phyloP scores from a whole-genome alignment of 2,329 filamentous ascomycete genomes.

The Mollisia scopiformis region DNA sequence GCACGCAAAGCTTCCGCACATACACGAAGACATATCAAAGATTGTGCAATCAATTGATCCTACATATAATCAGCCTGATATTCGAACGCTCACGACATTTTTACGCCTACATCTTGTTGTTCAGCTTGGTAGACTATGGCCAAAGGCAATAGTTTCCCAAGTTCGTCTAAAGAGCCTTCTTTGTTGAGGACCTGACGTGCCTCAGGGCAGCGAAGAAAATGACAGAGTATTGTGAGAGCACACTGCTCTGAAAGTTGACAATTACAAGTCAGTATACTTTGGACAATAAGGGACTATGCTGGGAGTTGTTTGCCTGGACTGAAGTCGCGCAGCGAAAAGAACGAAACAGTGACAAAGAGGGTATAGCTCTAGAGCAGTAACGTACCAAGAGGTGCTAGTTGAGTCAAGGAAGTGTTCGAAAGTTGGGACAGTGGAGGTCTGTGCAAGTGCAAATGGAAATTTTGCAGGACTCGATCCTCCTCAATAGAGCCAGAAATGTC shows the following conservation, averaged over 20 bases:
- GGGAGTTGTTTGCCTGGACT: no score
- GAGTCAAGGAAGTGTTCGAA: no score
- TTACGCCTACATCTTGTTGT: constrained; percentile 3
- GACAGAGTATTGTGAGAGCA: background rate
- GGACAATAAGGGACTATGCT: no score
- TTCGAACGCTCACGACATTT: background rate
- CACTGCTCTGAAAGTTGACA: background rate
- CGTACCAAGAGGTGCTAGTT: no score
- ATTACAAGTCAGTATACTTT: no score
- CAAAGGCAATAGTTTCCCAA: background rate
- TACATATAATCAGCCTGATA: background rate
- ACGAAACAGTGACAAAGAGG: no score
- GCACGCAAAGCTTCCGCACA: constrained; percentile 20
- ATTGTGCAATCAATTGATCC: constrained; percentile 26
- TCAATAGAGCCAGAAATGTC: background rate
- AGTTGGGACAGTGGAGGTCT: background rate
- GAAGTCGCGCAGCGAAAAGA: no score
- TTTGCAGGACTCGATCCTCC: background rate
- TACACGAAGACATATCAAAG: constrained; percentile 24
- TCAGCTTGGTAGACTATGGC: constrained; percentile 11
- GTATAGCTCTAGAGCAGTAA: no score
- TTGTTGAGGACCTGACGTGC: background rate
- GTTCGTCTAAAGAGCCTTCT: background rate
- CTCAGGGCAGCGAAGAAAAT: background rate
- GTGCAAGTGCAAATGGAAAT: background rate